These are phyloP conservation scores for Echria macrotheca DNA, from an alignment of 495 filamentous ascomycete genomes.

Conservation along the genomic window DNA sequence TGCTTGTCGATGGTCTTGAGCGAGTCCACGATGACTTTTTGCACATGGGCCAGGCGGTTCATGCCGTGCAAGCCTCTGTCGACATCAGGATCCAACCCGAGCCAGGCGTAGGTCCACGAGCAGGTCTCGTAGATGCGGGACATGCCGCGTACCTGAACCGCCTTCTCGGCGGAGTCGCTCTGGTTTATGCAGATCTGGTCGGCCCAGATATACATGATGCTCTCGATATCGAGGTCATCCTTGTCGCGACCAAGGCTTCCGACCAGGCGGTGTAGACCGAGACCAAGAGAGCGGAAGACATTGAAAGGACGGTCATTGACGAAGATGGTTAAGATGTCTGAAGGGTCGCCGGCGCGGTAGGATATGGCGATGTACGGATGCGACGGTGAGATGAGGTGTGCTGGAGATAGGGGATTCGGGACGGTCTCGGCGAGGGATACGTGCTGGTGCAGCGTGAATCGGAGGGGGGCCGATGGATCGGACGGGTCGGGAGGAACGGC, in stretches of 20 bases:
- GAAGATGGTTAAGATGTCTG: neutral
- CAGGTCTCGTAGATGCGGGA: slow-evolving; percentile 17
- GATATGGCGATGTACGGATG: slow-evolving; percentile 1
- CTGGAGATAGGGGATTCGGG: neutral
- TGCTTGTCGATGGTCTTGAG: neutral
- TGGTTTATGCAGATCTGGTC: slow-evolving; percentile 29
- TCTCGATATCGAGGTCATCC: neutral
- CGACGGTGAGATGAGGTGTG: neutral
- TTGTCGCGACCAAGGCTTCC: neutral
- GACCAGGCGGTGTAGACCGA: neutral
- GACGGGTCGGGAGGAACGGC: neutral
- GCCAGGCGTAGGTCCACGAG: slow-evolving; percentile 12
- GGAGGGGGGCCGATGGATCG: neutral
- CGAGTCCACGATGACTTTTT: neutral
- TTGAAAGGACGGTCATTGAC: neutral
- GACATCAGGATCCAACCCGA: slow-evolving; percentile 7
- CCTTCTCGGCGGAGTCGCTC: slow-evolving; percentile 15
- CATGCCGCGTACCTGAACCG: slow-evolving; percentile 20
- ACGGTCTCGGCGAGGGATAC: too few species aligned
- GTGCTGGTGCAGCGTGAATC: neutral
- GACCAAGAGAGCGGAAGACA: neutral
- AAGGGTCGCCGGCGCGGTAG: slow-evolving; percentile 8
- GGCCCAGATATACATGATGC: slow-evolving; percentile 16
- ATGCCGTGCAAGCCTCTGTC: neutral
- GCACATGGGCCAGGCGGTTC: neutral